These are phyloP conservation scores for Phytopythium boreale DNA, from an alignment of 352 stramenopile species.

Conservation along the genomic window DNA sequence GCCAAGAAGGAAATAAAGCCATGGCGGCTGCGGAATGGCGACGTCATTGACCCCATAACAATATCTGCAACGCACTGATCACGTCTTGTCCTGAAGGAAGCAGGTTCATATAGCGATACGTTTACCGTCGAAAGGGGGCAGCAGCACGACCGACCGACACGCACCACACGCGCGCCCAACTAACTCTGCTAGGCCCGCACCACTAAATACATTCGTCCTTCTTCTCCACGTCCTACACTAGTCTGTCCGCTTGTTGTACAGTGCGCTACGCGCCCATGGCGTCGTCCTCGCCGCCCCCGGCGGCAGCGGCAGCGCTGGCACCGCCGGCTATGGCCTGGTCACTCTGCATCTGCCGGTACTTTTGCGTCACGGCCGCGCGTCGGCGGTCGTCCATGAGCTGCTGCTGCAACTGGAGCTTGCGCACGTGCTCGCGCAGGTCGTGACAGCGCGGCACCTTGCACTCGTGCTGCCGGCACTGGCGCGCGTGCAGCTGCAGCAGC, in stretches of 20 bases:
- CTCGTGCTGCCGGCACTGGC: constrained; percentile 92
- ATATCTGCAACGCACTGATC: not conserved
- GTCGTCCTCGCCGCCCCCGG: constrained; percentile 23
- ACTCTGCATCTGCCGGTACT: constrained; percentile 83
- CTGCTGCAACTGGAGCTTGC: constrained; percentile 96
- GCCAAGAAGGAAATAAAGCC: not conserved
- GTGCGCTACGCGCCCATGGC: constrained; percentile 22
- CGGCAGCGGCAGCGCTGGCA: not conserved
- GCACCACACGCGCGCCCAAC: not conserved
- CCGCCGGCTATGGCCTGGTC: constrained; percentile 15
- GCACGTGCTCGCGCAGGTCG: constrained; percentile 93
- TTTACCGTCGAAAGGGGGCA: not conserved
- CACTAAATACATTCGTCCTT: constrained; percentile 10
- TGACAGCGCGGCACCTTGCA: constrained; percentile 97
- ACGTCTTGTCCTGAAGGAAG: not conserved
- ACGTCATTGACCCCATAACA: not conserved
- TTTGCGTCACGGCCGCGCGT: constrained; percentile 82
- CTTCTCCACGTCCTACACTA: not conserved
- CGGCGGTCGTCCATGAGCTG: constrained; percentile 97
- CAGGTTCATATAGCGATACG: constrained; percentile 13
- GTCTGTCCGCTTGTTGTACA: not conserved
- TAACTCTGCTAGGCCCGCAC: not conserved
- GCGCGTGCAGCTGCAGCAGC: constrained; percentile 96
- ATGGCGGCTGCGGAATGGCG: not conserved
- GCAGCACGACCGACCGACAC: not conserved